These are phyloP conservation scores for Ophiostoma perfectum DNA, from an alignment of 2,329 filamentous ascomycete species.

Conservation along the genomic window DNA sequence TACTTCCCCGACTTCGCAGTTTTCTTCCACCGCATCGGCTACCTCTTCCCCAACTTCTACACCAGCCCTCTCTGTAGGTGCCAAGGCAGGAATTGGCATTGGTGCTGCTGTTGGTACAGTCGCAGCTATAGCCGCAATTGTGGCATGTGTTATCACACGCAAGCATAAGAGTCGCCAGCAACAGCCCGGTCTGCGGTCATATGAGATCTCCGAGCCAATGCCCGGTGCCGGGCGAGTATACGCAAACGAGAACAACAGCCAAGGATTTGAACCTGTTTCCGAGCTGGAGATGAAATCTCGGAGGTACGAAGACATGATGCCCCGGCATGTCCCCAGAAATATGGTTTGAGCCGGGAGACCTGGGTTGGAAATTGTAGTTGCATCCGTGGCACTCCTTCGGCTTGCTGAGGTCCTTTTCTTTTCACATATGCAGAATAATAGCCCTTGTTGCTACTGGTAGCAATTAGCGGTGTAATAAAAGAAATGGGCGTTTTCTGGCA, in stretches of 20 bases:
- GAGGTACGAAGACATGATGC: slow-evolving; percentile 55
- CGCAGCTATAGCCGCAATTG: slow-evolving; percentile 23
- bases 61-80: slow-evolving; percentile 22
- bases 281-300: slow-evolving; percentile 49
- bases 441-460: background rate
- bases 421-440: background rate
- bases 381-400: too few relatives aligned
- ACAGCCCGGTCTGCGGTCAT: background rate
- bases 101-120: slow-evolving; percentile 24
- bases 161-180: slow-evolving; percentile 21
- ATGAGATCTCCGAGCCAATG: slow-evolving; percentile 48
- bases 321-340: slow-evolving; percentile 44
- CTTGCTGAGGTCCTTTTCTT: background rate
- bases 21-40: slow-evolving; percentile 1
- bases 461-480: background rate
- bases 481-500: background rate
- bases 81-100: slow-evolving; percentile 28
- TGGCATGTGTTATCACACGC: slow-evolving; percentile 20
- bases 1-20: background rate
- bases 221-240: slow-evolving; percentile 41
- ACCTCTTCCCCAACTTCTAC: slow-evolving; percentile 9
- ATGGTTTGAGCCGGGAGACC: slow-evolving; percentile 30
- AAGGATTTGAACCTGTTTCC: slow-evolving; percentile 36
- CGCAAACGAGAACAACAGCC: slow-evolving; percentile 36
- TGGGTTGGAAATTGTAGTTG: background rate